phyloP scores from a whole-genome alignment of 495 filamentous ascomycete species.

The Xylaria castorea region DNA sequence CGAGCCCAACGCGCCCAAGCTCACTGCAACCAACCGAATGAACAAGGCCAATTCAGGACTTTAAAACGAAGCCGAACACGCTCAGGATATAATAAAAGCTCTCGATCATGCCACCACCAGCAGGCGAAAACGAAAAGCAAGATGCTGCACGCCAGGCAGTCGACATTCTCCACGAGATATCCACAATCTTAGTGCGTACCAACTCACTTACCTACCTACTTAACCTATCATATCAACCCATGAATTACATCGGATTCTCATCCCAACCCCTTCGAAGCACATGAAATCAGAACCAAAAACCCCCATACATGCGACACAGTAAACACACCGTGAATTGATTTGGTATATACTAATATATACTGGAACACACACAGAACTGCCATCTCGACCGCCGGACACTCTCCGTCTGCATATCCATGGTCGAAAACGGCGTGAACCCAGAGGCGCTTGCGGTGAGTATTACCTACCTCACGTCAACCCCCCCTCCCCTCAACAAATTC shows the following conservation, averaged over 20 bases:
- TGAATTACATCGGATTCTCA: not conserved
- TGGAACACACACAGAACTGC: constrained; percentile 73
- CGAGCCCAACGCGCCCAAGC: constrained; percentile 6
- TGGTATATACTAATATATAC: not conserved
- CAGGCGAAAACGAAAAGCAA: constrained; percentile 69
- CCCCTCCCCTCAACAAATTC: not conserved
- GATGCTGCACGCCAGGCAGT: constrained; percentile 94
- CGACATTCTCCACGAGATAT: constrained; percentile 94
- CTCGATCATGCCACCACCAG: constrained; percentile 33
- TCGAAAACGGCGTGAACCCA: constrained; percentile 97
- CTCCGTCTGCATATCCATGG: constrained; percentile 89
- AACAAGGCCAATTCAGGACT: not conserved
- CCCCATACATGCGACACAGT: no score
- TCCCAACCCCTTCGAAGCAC: not conserved
- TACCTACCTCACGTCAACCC: not conserved
- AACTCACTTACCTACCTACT: not conserved
- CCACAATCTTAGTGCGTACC: constrained; percentile 74
- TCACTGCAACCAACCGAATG: not conserved
- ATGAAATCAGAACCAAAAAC: not conserved
- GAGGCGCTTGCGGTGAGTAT: constrained; percentile 86
- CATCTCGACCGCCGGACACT: constrained; percentile 87
- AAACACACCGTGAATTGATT: not conserved
- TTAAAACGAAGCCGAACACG: not conserved
- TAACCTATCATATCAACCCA: not conserved
- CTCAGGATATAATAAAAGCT: not conserved